Evolutionary conservation across 1,139 yeast species (phyloP), one percentile per base, ranked within the genome.

Genomic region (Saccharomyces pastorianus): DNA sequence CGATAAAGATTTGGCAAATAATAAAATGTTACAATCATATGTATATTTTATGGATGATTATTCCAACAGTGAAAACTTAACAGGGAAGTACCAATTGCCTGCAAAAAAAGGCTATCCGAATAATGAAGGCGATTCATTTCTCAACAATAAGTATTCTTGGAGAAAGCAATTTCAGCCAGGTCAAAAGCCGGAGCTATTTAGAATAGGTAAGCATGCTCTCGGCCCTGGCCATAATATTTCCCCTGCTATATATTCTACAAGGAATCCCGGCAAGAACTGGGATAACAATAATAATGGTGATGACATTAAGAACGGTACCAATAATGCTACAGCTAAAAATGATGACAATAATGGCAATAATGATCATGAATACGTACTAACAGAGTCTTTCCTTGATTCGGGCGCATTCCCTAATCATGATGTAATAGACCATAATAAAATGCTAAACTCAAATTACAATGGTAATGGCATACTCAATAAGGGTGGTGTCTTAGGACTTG

Each of bases 1-100:
- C 31, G 78, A 77, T 54, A 76, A 76, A 52, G 76, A 76, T 44
- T 72, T 81, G 14, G 83, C 83, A 41, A 91, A 88, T 62, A 95
- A 89, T 57, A 91, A 91, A 68, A 91, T 91, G 97, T 82, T 88
- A 67, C 89, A 89, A 64, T 88, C 96, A 1, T 91, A 89, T 67
- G 76, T 89, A 73, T 84, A 89, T 68, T 91, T 91, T 67, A 73
- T 90, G 62, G 96, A 90, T 64, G 87, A 88, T 60, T 90, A 90
- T 68, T 90, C 85, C 27, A 75, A 76, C 55, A 69, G 68, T 38
- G 64, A 64, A 11, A 69, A 69, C 49, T 68, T 68, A 14, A 66
- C 70, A 1, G 73, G 72, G 6, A 69, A 72, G 51, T 65, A 70
- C 50, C 73, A 68, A 46, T 51, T 64, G 13, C 67, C 69, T 42